Percentiles rank a stretch among this genome's conserved stretches.
Evolutionary conservation across 108 stramenopile genomes (phyloP).

Genomic region (Pseudonitzschia multistriata): DNA sequence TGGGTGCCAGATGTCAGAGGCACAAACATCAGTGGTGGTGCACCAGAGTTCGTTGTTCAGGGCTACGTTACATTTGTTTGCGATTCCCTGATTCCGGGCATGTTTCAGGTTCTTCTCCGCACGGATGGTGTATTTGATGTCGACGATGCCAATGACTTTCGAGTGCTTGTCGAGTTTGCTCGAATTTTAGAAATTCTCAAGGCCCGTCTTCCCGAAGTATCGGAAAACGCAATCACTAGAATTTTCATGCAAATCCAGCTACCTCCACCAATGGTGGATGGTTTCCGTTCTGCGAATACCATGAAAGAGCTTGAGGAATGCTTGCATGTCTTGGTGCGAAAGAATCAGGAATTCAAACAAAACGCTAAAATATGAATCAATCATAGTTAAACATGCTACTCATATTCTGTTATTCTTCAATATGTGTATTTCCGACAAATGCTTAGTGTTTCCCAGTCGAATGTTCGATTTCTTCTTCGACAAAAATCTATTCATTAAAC

Average conservation of each 20-base stretch:
- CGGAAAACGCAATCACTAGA: background rate
- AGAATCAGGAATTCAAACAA: background rate
- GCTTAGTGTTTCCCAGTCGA: background rate
- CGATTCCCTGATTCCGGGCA: constrained; percentile 19
- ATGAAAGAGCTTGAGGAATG: constrained; percentile 21
- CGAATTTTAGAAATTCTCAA: constrained; percentile 25
- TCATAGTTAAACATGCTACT: background rate
- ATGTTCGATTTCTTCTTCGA: background rate
- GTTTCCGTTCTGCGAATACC: constrained; percentile 13
- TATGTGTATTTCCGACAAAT: background rate
- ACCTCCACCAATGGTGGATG: constrained; percentile 17
- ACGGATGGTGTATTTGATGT: constrained; percentile 11
- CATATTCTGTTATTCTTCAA: background rate
- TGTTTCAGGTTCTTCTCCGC: constrained; percentile 9
- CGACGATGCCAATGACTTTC: constrained; percentile 31
- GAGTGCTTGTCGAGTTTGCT: constrained; percentile 23
- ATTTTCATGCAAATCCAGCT: constrained; percentile 14
- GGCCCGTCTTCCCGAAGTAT: constrained; percentile 18
- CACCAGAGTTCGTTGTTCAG: constrained; percentile 5
- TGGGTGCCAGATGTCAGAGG: constrained; percentile 26
- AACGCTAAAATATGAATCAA: background rate
- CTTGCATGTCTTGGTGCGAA: constrained; percentile 12
- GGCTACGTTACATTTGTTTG: constrained; percentile 28
- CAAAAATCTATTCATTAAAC: constrained; percentile 7
- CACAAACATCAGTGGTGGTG: background rate